Base-by-base conservation (phyloP, 2,329 filamentous ascomycete species). In the Incumbomyces delicatus region DNA sequence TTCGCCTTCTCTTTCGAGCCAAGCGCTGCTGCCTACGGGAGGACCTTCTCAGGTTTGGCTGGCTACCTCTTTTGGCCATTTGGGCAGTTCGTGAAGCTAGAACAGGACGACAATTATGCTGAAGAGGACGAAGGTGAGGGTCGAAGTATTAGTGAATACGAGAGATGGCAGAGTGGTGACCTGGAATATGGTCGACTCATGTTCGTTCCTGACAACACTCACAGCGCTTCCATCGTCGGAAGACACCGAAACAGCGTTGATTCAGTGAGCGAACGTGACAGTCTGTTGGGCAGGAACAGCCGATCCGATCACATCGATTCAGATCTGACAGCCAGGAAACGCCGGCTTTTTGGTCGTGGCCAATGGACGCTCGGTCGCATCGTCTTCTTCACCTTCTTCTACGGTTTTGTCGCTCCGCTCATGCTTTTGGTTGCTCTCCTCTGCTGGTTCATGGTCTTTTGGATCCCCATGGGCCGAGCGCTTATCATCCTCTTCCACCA, bases 121-220 rank as follows among this genome's bases (percentile, higher is more conserved):
- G 85, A 95, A 50, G 92, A 98, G 67, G 92, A 98, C 59, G 81
- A 92, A 60, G 89, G 90, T 34, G 92, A 98, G 66, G 92, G 92
- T 16, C 81, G 92, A 60, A 96, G 89, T 68, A 95, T 98, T 60
- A 94, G 87, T 59, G 92, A 98, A 69, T 98, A 98, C 62, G 92
- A 98, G 65, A 88, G 95, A 67, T 98, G 92, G 92, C 92, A 98
- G 68, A 95, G 81, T 61, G 92, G 92, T 42, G 92, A 98, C 60
- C 77, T 98, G 30, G 92, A 98, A 65, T 88, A 96, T 63, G 92
- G 92, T 2, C 79, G 90, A 30, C 76, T 98, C 2, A 96, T 98
- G 71, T 98, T 98, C 63, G 94, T 92, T 0, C 92, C 92, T 2
- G 79, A 69, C 22, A 68, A 78, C 50, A 81, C 76, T 56, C 79